Conservation (phyloP, 495 filamentous ascomycete genomes). For the Staphylotrichum tortipilum region DNA sequence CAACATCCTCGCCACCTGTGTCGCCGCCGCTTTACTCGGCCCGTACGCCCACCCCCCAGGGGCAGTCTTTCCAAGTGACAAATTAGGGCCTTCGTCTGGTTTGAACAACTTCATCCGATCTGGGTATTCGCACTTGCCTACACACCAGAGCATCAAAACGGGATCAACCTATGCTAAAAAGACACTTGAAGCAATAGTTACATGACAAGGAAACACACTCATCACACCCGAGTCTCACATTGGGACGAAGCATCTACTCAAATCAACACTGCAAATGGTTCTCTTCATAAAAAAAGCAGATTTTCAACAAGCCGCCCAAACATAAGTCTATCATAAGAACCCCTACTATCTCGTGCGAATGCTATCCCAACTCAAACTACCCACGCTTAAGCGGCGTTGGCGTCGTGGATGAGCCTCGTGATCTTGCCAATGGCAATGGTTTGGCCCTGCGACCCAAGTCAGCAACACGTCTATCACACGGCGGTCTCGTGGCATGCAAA, state of each 20-base stretch:
- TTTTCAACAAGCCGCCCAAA: not conserved
- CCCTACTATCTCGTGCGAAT: not conserved
- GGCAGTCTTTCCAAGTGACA: conserved; percentile 41
- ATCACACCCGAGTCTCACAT: too few relatives aligned
- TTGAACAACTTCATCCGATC: too few relatives aligned
- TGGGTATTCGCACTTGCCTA: too few relatives aligned
- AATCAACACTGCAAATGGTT: too few relatives aligned
- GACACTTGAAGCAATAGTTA: too few relatives aligned
- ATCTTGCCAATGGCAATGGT: conserved; percentile 97
- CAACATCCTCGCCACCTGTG: conserved; percentile 56
- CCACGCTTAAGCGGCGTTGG: conserved; percentile 16
- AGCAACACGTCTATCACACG: conserved; percentile 16
- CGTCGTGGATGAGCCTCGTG: conserved; percentile 59
- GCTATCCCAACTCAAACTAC: not conserved
- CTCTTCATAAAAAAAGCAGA: too few relatives aligned
- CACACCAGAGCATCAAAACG: too few relatives aligned
- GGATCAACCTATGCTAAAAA: too few relatives aligned
- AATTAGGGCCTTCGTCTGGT: too few relatives aligned
- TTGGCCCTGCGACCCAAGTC: conserved; percentile 58
- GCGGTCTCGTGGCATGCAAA: conserved; percentile 3
- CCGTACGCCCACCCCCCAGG: conserved; percentile 53
- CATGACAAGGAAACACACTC: too few relatives aligned
- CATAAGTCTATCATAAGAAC: not conserved
- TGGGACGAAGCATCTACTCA: too few relatives aligned
- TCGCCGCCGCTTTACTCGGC: conserved; percentile 54